Evolutionary conservation across 768 basidiomycete genomes (phyloP).

Genomic region (Mycena crocata): DNA sequence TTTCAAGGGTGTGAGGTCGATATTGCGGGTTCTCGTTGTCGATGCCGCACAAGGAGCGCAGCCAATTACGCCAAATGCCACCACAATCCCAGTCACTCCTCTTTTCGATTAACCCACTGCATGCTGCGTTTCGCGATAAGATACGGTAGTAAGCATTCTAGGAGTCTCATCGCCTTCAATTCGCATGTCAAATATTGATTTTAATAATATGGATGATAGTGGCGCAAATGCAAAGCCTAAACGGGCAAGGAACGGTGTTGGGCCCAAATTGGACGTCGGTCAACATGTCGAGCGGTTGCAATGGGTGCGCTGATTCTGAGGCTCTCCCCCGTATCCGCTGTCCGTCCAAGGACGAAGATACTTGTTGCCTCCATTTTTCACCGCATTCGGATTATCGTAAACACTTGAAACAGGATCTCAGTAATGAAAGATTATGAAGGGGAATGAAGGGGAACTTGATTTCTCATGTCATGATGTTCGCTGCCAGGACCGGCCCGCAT

Average conservation of each 20-base stretch:
- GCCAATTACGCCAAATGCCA: no score
- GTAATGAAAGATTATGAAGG: no score
- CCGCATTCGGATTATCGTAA: constrained; percentile 2
- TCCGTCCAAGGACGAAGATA: background rate
- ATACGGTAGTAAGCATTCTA: background rate
- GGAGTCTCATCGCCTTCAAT: no score
- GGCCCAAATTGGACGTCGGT: background rate
- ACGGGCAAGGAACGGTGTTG: background rate
- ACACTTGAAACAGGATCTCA: background rate
- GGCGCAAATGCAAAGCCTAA: background rate
- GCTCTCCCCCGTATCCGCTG: background rate
- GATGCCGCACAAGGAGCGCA: no score
- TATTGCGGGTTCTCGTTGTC: no score
- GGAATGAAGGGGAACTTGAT: background rate
- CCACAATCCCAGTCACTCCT: no score
- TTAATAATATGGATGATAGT: background rate
- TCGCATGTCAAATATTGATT: background rate
- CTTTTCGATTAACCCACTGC: background rate
- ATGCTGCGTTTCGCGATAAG: background rate
- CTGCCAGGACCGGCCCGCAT: no score
- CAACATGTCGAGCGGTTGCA: background rate
- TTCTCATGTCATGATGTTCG: background rate
- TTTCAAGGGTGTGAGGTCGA: no score
- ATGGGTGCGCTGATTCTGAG: background rate
- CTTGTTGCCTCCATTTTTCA: background rate